Evolutionary conservation across 176 grass and related monocot species (phyloP), one percentile per base, ranked within the genome.

Genomic region (Thalia dealbata): DNA sequence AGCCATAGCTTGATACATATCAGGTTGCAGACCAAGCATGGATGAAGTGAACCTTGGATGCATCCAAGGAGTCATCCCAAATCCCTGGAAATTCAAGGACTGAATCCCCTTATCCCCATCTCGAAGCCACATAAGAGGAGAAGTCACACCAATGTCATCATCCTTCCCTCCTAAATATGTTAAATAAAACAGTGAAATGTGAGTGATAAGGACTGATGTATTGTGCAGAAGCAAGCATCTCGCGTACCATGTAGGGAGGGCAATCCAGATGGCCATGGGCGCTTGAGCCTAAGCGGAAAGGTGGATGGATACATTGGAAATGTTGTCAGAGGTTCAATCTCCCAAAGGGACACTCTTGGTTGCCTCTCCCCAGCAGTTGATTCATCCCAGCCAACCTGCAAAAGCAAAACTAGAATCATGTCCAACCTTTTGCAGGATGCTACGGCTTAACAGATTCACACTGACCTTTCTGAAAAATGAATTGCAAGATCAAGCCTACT

Each of bases 361-460:
- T 92, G 89, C 75, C 88, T 90, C 73, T 96, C 87, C 75, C 89
- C 89, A 74, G 93, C 87, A n/a, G 89, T 92, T 58, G 93, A 92
- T 71, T 96, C 93, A 71, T 96, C 93, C 93, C 89, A 96, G 83
- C 93, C 93, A 83, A 96, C 93, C 93, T 92, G 86, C n/a, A 71
- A 75, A 75, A 50, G 32, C 4, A 65, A 78, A 67, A 66, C 62
- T 26, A 69, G 10, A 41, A 44, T 22, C 30, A 69, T 42, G 18
- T 44, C 16, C 15, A 63, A 63, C 24, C 32, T 38, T 38, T 38
- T 38, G 32, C 32, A 67, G 2, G 64, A 41, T n/a, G 25, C 14
- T 23, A 26, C 67, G 72, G 65, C 66, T 41, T 73, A 25, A 71
- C 18, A 60, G 27, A 11, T 72, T 67, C 41, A 66, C 64, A 66